Percentiles rank a stretch among this genome's conserved stretches.
Evolutionary conservation across 225 moss, liverwort and hornwort genomes (phyloP).

Genomic region (Ulota crispa): DNA sequence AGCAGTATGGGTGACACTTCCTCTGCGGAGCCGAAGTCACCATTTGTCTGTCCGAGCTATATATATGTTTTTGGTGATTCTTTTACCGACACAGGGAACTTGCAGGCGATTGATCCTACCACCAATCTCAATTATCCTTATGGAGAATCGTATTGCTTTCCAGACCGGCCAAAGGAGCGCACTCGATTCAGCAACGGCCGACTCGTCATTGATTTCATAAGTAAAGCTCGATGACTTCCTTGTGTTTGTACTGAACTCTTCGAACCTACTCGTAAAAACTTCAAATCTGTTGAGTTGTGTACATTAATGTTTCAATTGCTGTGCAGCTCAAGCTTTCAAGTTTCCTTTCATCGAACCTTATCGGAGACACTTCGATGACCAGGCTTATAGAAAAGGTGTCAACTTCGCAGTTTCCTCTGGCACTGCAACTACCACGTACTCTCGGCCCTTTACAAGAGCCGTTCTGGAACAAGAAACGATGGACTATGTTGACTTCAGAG

Average conservation of each 20-base stretch:
- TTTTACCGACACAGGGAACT: conserved; percentile 46
- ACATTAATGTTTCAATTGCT: not conserved
- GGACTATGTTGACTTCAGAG: conserved; percentile 32
- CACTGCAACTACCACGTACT: conserved; percentile 27
- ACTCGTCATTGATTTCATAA: conserved; percentile 42
- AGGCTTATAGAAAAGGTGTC: conserved; percentile 30
- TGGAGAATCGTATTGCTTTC: conserved; percentile 44
- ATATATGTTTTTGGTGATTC: conserved; percentile 50
- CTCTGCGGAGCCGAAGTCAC: not conserved
- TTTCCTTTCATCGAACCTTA: conserved; percentile 50
- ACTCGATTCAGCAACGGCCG: conserved; percentile 40
- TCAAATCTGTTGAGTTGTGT: not conserved
- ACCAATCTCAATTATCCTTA: conserved; percentile 31
- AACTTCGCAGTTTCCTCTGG: conserved; percentile 41
- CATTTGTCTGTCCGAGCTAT: conserved; percentile 35
- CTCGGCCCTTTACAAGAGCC: not conserved
- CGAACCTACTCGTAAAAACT: not conserved
- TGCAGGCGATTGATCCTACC: conserved; percentile 23
- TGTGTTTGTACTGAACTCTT: not conserved
- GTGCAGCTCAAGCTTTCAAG: conserved; percentile 48
- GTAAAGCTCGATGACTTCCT: conserved; percentile 13
- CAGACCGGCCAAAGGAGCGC: conserved; percentile 40
- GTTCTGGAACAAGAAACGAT: conserved; percentile 25
- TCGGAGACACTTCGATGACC: conserved; percentile 27
- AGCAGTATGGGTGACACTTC: not conserved